These are phyloP conservation scores for Ascochyta lentis DNA, from an alignment of 2,329 filamentous ascomycete genomes.

Conservation along the genomic window DNA sequence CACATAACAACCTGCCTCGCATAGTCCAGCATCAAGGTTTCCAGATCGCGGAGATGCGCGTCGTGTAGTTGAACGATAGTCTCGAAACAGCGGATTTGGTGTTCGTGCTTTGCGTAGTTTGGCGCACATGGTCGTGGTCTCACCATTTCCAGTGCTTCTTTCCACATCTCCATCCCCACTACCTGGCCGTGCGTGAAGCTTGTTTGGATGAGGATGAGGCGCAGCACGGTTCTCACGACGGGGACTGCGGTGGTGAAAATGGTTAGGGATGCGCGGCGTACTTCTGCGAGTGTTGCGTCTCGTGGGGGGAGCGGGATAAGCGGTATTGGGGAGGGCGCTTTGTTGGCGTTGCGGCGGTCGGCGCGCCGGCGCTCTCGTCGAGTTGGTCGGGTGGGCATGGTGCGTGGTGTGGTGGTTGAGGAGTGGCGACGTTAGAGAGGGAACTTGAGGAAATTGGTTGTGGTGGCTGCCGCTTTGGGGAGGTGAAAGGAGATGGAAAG, in stretches of 20 bases:
- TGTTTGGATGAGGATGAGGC: neutral
- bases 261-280: neutral
- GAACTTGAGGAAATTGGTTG: neutral
- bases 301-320: neutral
- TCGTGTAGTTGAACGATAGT: neutral
- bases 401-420: neutral
- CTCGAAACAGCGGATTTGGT: neutral
- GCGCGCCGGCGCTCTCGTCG: neutral
- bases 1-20: constrained; percentile 5
- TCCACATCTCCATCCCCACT: neutral
- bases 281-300: neutral
- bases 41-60: neutral
- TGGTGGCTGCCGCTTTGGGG: too few relatives aligned
- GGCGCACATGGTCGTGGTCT: neutral
- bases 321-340: neutral
- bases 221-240: neutral
- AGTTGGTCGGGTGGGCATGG: neutral
- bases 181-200: neutral
- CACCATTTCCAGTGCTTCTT: neutral
- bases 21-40: neutral
- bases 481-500: too few relatives aligned
- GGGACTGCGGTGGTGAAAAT: neutral
- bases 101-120: neutral
- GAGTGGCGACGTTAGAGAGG: neutral
- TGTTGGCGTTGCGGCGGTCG: neutral